These are phyloP conservation scores for Colletotrichum liaoningense DNA, from an alignment of 2,329 filamentous ascomycete species.

Conservation along the genomic window DNA sequence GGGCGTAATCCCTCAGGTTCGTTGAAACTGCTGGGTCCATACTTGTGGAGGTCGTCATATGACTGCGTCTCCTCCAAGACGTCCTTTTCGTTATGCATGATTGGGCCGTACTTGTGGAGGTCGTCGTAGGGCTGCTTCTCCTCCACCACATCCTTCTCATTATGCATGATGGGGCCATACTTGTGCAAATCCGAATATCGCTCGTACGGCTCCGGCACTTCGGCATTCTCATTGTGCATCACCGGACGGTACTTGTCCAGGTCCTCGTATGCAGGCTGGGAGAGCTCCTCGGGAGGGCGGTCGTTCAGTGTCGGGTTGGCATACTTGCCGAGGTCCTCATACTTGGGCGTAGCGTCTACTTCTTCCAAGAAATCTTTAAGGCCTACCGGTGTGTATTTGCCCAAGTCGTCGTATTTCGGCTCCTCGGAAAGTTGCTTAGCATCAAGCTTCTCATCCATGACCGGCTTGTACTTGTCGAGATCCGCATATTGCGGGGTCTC, in stretches of 20 bases:
- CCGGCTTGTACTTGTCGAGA: constrained; percentile 50
- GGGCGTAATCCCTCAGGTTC: constrained; percentile 48
- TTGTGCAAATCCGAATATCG: constrained; percentile 36
- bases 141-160: constrained; percentile 51
- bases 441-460: constrained; percentile 42
- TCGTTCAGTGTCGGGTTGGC: constrained; percentile 35
- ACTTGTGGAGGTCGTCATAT: constrained; percentile 52
- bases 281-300: constrained; percentile 39
- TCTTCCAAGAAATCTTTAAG: constrained; percentile 23
- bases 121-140: constrained; percentile 53
- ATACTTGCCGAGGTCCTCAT: constrained; percentile 51
- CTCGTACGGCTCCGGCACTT: constrained; percentile 29
- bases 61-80: constrained; percentile 48
- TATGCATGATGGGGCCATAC: constrained; percentile 40
- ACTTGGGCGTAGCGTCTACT: constrained; percentile 35
- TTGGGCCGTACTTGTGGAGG: constrained; percentile 46
- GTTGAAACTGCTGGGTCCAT: constrained; percentile 50
- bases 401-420: constrained; percentile 54
- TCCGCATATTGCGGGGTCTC: constrained; percentile 39
- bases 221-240: constrained; percentile 47
- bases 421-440: constrained; percentile 36
- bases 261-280: constrained; percentile 46
- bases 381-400: constrained; percentile 49
- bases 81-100: constrained; percentile 49
- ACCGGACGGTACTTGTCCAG: constrained; percentile 47